Conservation (phyloP, 352 stramenopile genomes). For the Thalassiosira oceanica region DNA sequence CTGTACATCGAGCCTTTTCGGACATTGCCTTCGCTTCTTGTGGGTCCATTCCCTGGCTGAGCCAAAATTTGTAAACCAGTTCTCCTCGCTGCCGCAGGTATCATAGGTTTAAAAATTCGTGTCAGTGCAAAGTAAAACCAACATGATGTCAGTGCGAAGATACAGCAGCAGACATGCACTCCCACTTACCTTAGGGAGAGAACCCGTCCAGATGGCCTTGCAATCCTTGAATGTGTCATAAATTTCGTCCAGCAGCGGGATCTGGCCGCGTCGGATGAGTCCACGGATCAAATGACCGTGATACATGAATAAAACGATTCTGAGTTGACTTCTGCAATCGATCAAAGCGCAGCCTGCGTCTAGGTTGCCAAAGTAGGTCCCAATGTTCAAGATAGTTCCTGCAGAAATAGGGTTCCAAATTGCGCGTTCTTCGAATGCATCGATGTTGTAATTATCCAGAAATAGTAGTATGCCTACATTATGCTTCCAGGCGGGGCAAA, state of each 20-base stretch:
- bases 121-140: too few relatives aligned
- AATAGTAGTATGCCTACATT: slow-evolving; percentile 27
- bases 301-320: slow-evolving; percentile 50
- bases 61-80: slow-evolving; percentile 41
- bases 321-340: slow-evolving; percentile 43
- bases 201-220: slow-evolving; percentile 42
- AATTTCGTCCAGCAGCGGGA: slow-evolving; percentile 37
- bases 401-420: slow-evolving; percentile 59
- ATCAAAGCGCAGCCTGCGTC: slow-evolving; percentile 37
- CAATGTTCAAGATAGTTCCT: slow-evolving; percentile 27
- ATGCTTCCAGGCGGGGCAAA: neutral
- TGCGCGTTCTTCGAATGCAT: slow-evolving; percentile 10
- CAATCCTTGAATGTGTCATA: slow-evolving; percentile 42
- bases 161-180: too few relatives aligned
- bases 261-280: slow-evolving; percentile 24
- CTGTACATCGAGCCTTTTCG: slow-evolving; percentile 11
- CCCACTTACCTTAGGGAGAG: too few relatives aligned
- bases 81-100: slow-evolving; percentile 24
- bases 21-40: slow-evolving; percentile 35
- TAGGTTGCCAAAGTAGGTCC: slow-evolving; percentile 50
- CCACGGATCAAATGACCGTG: slow-evolving; percentile 38
- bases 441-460: slow-evolving; percentile 24
- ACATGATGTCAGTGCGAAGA: too few relatives aligned
- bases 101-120: too few relatives aligned
- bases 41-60: slow-evolving; percentile 25